Conservation (phyloP, 179 eudicot species). For the Beta corolliflora region DNA sequence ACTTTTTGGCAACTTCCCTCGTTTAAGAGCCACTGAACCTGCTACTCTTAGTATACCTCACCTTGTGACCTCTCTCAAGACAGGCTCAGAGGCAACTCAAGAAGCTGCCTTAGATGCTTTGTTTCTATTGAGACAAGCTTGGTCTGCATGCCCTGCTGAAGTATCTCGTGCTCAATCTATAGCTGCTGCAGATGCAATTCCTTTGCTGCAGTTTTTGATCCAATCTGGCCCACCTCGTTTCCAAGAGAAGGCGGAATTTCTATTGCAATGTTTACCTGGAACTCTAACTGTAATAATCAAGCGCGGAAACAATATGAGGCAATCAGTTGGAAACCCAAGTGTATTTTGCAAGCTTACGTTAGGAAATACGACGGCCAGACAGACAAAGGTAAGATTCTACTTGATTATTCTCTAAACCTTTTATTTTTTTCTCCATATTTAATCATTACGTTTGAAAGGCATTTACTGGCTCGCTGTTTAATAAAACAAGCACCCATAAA, state of each 20-base stretch:
- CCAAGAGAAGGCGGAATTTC: conserved; percentile 92
- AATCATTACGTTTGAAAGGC: neutral
- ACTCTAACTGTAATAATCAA: conserved; percentile 83
- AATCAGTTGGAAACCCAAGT: conserved; percentile 94
- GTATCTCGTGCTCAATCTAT: conserved; percentile 91
- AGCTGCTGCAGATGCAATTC: conserved; percentile 98
- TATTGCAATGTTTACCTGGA: conserved; percentile 96
- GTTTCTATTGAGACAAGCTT: conserved; percentile 94
- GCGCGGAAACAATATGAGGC: conserved; percentile 94
- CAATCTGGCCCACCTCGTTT: conserved; percentile 98
- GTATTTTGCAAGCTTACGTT: conserved; percentile 94
- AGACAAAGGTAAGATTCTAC: conserved; percentile 68
- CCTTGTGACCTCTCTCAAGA: conserved; percentile 88
- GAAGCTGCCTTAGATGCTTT: conserved; percentile 96
- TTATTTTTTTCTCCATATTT: neutral
- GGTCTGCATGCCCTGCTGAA: conserved; percentile 99
- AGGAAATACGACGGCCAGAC: conserved; percentile 77
- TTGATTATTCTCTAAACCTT: neutral
- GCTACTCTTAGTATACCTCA: conserved; percentile 99
- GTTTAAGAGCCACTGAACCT: conserved; percentile 96
- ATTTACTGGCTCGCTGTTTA: neutral
- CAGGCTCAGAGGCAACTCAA: conserved; percentile 91
- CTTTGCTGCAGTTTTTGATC: conserved; percentile 83
- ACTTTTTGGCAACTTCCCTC: conserved; percentile 92
- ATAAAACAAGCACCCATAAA: neutral